Base-by-base conservation (phyloP, 2,329 filamentous ascomycete genomes). In the Metarhizium robertsii region DNA sequence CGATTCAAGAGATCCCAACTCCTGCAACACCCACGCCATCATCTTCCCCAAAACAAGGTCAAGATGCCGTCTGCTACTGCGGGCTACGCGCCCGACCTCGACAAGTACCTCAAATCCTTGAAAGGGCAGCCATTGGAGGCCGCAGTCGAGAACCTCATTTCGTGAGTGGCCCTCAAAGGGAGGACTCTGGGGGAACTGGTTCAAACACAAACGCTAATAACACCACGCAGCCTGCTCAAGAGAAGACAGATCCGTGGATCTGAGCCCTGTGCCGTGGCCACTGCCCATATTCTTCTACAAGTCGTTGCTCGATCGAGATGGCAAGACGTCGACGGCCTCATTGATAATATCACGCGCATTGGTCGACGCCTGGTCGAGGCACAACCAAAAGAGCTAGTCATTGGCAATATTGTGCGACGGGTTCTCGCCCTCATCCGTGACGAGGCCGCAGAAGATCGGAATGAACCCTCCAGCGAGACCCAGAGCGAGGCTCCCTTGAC, bases 341-440 rank as follows among this genome's bases (percentile, higher is more conserved):
- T 97, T 57, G 82, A 86, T 63, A 85, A 89, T 61, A 85, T 99
- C 59, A 85, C 88, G 61, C 80, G 85, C 57, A 85, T 92, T 29
- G 94, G 94, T 55, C 81, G 84, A 62, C 83, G 85, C 55, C 78
- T 99, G 47, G 85, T 88, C 40, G 83, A 87, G 55, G 92, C 94
- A 7, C 90, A 95, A 65, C 92, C 92, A 16, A 83, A 87, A 58
- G 94, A 97, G 73, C 86, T 96, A 63, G 90, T 91, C 5, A 90
- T 96, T 48, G 92, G 91, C 53, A 99, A 99, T 66, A 92, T 99
- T 62, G 90, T 96, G 50, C 85, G 92, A 58, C 85, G 94, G 59
- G 88, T 97, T 2, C 76, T 99, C 42, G 89, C 91, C 47, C 79
- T 99, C 60, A 94, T 99, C 61, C 85, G 94, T 53, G 92, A 96